Evolutionary conservation across 2,329 filamentous ascomycete genomes (phyloP).

Genomic region (Penicillium occitanis): DNA sequence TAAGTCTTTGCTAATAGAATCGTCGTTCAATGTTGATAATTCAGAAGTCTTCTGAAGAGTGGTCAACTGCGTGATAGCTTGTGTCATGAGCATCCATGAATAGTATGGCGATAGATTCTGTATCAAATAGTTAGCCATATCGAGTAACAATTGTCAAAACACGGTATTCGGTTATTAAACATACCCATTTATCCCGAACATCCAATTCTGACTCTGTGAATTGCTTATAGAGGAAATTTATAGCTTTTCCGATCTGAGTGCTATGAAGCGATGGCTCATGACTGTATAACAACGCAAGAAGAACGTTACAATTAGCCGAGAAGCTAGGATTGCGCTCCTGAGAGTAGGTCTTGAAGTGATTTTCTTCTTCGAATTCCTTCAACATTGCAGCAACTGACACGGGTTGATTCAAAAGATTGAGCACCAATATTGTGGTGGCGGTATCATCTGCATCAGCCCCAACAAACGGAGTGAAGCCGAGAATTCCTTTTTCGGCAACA

Average conservation of each 20-base stretch:
- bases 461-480: constrained; percentile 25
- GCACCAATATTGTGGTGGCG: constrained; percentile 25
- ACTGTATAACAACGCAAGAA: constrained; percentile 32
- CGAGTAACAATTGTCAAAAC: neutral
- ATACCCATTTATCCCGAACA: constrained; percentile 33
- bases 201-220: constrained; percentile 27
- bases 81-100: constrained; percentile 26
- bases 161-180: neutral
- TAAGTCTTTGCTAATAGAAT: neutral
- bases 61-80: constrained; percentile 22
- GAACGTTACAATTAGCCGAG: constrained; percentile 39
- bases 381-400: constrained; percentile 27
- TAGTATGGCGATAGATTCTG: constrained; percentile 24
- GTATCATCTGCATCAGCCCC: constrained; percentile 33
- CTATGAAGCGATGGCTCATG: constrained; percentile 21
- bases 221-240: constrained; percentile 28
- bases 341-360: constrained; percentile 35
- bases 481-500: constrained; percentile 21
- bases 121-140: neutral
- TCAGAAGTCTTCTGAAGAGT: constrained; percentile 15
- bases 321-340: constrained; percentile 34
- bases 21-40: neutral
- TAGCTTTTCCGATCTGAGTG: constrained; percentile 32
- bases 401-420: constrained; percentile 22
- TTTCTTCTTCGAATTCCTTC: constrained; percentile 29